These are phyloP conservation scores for Calonectria naviculata DNA, from an alignment of 2,329 filamentous ascomycete species.

Conservation along the genomic window DNA sequence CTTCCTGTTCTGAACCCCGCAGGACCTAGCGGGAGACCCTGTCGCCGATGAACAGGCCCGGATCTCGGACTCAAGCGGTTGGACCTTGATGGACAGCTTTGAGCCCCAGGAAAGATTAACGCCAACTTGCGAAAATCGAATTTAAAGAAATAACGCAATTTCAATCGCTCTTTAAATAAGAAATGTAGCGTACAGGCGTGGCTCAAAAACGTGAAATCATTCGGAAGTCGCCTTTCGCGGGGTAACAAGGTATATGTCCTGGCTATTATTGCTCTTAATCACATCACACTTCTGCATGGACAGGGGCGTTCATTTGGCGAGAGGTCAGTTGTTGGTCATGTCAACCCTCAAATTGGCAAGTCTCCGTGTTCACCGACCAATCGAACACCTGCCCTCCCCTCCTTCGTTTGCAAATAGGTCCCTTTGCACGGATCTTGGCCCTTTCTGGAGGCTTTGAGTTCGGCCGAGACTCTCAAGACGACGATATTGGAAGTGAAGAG, in stretches of 20 bases:
- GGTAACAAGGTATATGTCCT: constrained; percentile 4
- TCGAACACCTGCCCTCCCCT: not conserved
- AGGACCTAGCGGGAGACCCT: not conserved
- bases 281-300: not conserved
- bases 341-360: constrained; percentile 11
- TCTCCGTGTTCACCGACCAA: constrained; percentile 9
- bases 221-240: constrained; percentile 9
- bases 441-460: not conserved
- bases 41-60: not conserved
- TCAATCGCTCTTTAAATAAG: not conserved
- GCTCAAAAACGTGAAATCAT: not conserved
- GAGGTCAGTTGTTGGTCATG: constrained; percentile 1
- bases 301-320: not conserved
- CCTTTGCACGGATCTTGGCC: not conserved
- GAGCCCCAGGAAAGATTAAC: not conserved
- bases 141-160: not conserved
- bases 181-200: not conserved
- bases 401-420: constrained; percentile 1
- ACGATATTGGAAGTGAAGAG: not conserved
- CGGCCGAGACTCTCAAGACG: not conserved
- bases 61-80: not conserved
- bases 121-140: not conserved
- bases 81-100: not conserved
- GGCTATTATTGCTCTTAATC: not conserved
- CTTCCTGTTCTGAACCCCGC: constrained; percentile 3